Base-by-base conservation (phyloP, 140 eudicot species). In the Oenanthe javanica region DNA sequence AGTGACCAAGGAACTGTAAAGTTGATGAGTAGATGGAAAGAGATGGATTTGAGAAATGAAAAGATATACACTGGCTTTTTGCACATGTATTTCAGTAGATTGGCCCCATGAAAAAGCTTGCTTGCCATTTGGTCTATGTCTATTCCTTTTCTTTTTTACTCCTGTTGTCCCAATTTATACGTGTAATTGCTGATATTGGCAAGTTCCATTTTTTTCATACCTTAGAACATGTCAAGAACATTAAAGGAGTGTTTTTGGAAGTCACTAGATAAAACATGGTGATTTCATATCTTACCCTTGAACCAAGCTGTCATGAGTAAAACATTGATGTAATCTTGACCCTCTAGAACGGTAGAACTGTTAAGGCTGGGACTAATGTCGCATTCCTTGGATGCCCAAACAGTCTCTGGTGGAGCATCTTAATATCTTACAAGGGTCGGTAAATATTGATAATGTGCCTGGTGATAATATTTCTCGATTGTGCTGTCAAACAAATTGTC, bases 91-190 rank as follows among this genome's bases (percentile, higher is more conserved):
- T 75, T 81, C 82, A 85, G 79, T 77, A 59, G 84, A 84, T 83
- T 90, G 92, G 90, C 78, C 86, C 82, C 86, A 79, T 77, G 25
- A 49, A 49, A 90, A 90, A 89, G 88, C 82, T 89, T 84, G 86
- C 96, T 91, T 91, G 88, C 82, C 81, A 76, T 67, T 84, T 83
- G 90, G 90, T 89, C 85, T 78, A 88, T 88, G 89, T 82, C 87
- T 81, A 86, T 88, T 87, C 89, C 69, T 61, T 63, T n/a, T 19
- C 27, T 12, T 77, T 59, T 52, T 73, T 42, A 51, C 55, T 61
- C 79, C 72, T 23, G 55, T 67, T 23, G n/a, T 49, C 77, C 27
- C 19, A 73, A 19, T 77, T 51, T 77, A 8, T 77, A 77, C 52
- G 27, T 77, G 19, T 31, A 38, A 38, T 40, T 38, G 47, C 45